Evolutionary conservation across 805 yeast genomes (phyloP).

Genomic region (Maudiozyma bulderi): DNA sequence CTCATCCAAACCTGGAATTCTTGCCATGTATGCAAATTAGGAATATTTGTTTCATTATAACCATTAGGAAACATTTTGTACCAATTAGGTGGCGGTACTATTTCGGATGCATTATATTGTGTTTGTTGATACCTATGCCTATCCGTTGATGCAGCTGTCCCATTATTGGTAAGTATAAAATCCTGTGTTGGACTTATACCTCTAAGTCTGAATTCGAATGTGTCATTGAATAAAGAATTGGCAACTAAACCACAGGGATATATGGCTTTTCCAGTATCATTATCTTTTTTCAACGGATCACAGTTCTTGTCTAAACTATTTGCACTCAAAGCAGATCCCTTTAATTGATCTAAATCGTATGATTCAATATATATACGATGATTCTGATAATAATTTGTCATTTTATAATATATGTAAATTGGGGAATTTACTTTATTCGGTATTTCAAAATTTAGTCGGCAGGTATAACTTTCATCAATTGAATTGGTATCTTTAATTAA

Average conservation of each 20-base stretch:
- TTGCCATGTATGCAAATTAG: slow-evolving; percentile 57
- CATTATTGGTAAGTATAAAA: slow-evolving; percentile 37
- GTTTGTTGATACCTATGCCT: slow-evolving; percentile 55
- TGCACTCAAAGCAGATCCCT: slow-evolving; percentile 57
- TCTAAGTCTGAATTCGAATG: slow-evolving; percentile 43
- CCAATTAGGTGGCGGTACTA: slow-evolving; percentile 85
- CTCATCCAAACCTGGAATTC: slow-evolving; percentile 81
- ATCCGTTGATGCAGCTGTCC: slow-evolving; percentile 66
- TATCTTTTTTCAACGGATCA: slow-evolving; percentile 24
- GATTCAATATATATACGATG: slow-evolving; percentile 89
- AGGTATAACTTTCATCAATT: slow-evolving; percentile 28
- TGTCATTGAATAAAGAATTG: slow-evolving; percentile 69
- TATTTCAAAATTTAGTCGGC: slow-evolving; percentile 60
- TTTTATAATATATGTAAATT: slow-evolving; percentile 66
- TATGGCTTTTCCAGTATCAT: slow-evolving; percentile 29
- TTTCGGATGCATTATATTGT: slow-evolving; percentile 44
- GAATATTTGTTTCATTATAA: slow-evolving; percentile 57
- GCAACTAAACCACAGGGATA: slow-evolving; percentile 84
- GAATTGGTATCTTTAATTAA: slow-evolving; percentile 32
- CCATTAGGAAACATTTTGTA: slow-evolving; percentile 58
- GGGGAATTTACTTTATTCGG: slow-evolving; percentile 66
- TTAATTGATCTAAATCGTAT: slow-evolving; percentile 68
- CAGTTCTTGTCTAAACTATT: slow-evolving; percentile 38
- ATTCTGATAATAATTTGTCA: slow-evolving; percentile 88
- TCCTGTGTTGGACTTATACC: slow-evolving; percentile 27